These are phyloP conservation scores for Colletotrichum chlorophyti DNA, from an alignment of 2,329 filamentous ascomycete species.

Conservation along the genomic window DNA sequence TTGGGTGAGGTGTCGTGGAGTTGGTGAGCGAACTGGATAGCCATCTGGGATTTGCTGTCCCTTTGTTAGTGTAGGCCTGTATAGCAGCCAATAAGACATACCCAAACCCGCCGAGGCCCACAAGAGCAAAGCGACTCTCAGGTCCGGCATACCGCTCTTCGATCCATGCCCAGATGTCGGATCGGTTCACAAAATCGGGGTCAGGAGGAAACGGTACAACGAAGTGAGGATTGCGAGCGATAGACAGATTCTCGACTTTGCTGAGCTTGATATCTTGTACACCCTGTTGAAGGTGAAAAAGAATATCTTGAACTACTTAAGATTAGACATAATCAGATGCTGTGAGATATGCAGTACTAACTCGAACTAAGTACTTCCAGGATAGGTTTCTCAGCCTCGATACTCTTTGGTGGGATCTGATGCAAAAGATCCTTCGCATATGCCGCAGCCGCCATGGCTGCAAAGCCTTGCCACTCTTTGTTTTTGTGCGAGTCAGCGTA, in stretches of 20 bases:
- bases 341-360: too few relatives aligned
- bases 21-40: conserved; percentile 26
- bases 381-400: conserved; percentile 21
- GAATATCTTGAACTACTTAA: neutral
- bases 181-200: conserved; percentile 24
- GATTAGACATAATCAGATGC: neutral
- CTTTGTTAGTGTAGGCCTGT: conserved; percentile 1
- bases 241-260: neutral
- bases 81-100: neutral
- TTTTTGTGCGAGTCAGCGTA: conserved; percentile 48
- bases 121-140: conserved; percentile 10
- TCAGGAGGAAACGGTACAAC: conserved; percentile 26
- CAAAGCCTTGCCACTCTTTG: conserved; percentile 44
- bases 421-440: conserved; percentile 29
- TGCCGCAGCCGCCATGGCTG: conserved; percentile 41
- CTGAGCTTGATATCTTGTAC: neutral
- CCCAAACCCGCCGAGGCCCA: conserved; percentile 29
- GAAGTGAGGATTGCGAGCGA: conserved; percentile 12
- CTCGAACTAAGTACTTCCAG: neutral
- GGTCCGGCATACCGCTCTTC: conserved; percentile 1
- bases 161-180: conserved; percentile 18
- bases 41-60: conserved; percentile 31
- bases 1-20: conserved; percentile 1
- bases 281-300: neutral
- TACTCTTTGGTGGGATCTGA: conserved; percentile 20